phyloP scores from a whole-genome alignment of 225 moss, liverwort and hornwort species.

The Sphagnum tenellum region DNA sequence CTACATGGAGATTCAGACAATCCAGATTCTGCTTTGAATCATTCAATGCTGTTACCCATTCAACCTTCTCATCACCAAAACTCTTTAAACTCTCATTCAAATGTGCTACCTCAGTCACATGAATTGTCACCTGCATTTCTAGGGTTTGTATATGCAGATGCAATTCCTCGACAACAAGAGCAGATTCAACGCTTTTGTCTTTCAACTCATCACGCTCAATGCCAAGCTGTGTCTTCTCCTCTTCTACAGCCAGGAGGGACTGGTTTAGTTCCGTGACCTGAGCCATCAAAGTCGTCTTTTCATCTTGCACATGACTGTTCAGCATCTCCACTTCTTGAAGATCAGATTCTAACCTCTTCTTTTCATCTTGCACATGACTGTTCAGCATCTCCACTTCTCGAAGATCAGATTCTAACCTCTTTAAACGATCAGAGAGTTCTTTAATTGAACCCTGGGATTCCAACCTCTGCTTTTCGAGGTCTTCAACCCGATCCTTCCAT shows the following conservation, averaged over 20 bases:
- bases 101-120: too few species aligned
- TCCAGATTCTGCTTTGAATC: background rate
- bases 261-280: conserved; percentile 16
- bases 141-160: too few species aligned
- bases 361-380: conserved; percentile 23
- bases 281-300: conserved; percentile 21
- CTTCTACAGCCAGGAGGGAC: conserved; percentile 17
- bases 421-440: too few species aligned
- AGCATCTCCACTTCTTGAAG: conserved; percentile 18
- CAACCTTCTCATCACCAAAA: conserved; percentile 1
- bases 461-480: too few species aligned
- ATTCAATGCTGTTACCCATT: background rate
- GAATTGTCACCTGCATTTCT: too few species aligned
- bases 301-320: conserved; percentile 23
- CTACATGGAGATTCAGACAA: background rate
- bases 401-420: background rate
- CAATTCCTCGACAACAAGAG: too few species aligned
- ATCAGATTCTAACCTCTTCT: conserved; percentile 1
- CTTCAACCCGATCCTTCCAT: too few species aligned
- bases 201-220: conserved; percentile 25
- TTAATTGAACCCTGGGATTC: too few species aligned
- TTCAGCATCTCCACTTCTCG: conserved; percentile 25
- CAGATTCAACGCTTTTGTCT: conserved; percentile 14
- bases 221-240: conserved; percentile 15
- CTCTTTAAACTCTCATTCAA: background rate